Evolutionary conservation across 2,329 filamentous ascomycete species (phyloP).

Genomic region (Alternaria sp.): DNA sequence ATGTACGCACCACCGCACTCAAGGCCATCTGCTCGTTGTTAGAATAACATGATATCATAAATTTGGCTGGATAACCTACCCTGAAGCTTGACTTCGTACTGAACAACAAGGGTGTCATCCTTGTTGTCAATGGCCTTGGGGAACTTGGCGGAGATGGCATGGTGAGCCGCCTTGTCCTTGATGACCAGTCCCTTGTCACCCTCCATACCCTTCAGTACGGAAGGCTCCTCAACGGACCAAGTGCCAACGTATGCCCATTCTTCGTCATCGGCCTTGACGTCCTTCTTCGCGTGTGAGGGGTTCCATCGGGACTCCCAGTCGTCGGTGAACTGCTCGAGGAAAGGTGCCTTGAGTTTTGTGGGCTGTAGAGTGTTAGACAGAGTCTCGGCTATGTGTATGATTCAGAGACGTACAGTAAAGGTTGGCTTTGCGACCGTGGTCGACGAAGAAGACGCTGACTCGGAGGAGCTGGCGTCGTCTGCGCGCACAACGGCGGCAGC

Average conservation of each 20-base stretch:
- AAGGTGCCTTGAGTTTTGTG: constrained; percentile 85
- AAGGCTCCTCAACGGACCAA: constrained; percentile 95
- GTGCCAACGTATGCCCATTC: constrained; percentile 98
- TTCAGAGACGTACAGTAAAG: constrained; percentile 76
- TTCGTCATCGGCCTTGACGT: constrained; percentile 74
- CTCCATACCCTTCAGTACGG: constrained; percentile 86
- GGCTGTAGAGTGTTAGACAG: constrained; percentile 66
- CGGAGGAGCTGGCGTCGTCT: constrained; percentile 60
- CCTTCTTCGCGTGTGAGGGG: constrained; percentile 96
- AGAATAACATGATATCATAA: constrained; percentile 13
- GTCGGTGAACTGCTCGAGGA: constrained; percentile 98
- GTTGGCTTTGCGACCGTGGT: constrained; percentile 72
- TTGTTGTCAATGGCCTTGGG: constrained; percentile 96
- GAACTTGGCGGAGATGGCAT: constrained; percentile 99
- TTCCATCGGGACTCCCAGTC: constrained; percentile 96
- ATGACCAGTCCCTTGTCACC: constrained; percentile 96
- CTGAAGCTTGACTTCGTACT: constrained; percentile 99
- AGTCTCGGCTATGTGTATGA: neutral
- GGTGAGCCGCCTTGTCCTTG: constrained; percentile 97
- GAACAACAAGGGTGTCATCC: constrained; percentile 94
- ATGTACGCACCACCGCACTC: constrained; percentile 99
- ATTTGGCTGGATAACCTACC: constrained; percentile 64
- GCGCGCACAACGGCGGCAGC: constrained; percentile 76
- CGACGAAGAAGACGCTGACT: constrained; percentile 61
- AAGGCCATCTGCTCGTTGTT: constrained; percentile 72